Conservation (phyloP, 2,329 filamentous ascomycete species). For the Talaromyces sp. region DNA sequence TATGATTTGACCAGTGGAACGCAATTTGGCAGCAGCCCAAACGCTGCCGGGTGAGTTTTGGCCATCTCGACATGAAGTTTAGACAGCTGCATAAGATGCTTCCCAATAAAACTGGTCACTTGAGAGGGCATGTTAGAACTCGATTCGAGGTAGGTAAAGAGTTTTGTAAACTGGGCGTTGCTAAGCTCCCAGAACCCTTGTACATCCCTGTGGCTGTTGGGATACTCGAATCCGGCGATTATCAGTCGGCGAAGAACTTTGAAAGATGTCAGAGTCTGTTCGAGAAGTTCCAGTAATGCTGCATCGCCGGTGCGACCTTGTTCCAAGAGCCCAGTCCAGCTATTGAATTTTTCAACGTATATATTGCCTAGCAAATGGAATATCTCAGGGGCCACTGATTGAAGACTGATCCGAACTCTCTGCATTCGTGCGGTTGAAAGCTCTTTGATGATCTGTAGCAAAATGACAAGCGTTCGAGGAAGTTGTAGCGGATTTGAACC, state of each 20-base stretch:
- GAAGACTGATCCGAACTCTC: constrained; percentile 68
- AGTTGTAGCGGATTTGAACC: constrained; percentile 61
- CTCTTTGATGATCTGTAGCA: constrained; percentile 87
- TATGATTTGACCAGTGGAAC: constrained; percentile 73
- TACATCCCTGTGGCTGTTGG: constrained; percentile 71
- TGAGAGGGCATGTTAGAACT: constrained; percentile 47
- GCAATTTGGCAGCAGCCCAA: constrained; percentile 74
- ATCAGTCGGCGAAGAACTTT: constrained; percentile 76
- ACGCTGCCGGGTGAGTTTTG: constrained; percentile 71
- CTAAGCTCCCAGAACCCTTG: constrained; percentile 75
- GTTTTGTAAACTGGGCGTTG: constrained; percentile 69
- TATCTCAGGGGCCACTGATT: constrained; percentile 74
- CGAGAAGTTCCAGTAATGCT: constrained; percentile 59
- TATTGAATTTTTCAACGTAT: constrained; percentile 66
- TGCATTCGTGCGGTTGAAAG: constrained; percentile 73
- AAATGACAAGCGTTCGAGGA: constrained; percentile 65
- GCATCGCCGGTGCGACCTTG: constrained; percentile 55
- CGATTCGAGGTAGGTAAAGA: constrained; percentile 60
- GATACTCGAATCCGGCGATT: constrained; percentile 75
- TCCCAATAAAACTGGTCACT: constrained; percentile 64
- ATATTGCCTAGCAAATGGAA: constrained; percentile 73
- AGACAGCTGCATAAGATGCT: constrained; percentile 81
- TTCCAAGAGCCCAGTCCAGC: constrained; percentile 61
- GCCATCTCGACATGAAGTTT: constrained; percentile 90
- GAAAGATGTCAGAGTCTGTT: constrained; percentile 71